A percentile compares a stretch with the other conserved stretches of the same genome.
Conservation (phyloP, 1,284 basidiomycete species). For the Marasmius sp. region DNA sequence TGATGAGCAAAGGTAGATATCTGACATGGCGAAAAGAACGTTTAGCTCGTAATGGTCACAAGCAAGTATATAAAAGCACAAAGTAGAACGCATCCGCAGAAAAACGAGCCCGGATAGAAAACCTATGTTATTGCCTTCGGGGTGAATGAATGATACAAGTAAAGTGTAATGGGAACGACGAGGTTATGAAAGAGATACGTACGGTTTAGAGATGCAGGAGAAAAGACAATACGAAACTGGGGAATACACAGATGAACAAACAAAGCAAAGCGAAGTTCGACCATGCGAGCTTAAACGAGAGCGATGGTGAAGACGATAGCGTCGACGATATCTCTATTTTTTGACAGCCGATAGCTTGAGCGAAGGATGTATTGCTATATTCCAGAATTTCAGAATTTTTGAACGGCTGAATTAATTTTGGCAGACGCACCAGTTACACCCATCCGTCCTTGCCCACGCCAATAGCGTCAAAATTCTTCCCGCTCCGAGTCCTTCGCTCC, state of each 20-base stretch:
- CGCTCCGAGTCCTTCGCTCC: constrained; percentile 72
- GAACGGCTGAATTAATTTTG: constrained; percentile 17
- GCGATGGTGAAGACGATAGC: constrained; percentile 3
- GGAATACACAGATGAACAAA: constrained; percentile 6
- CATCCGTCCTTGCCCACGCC: constrained; percentile 52
- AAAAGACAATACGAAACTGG: background rate
- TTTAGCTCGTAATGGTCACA: background rate
- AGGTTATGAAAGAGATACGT: background rate
- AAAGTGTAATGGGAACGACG: background rate
- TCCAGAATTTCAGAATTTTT: constrained; percentile 33
- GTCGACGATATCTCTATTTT: constrained; percentile 1
- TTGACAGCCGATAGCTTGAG: background rate
- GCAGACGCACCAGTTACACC: constrained; percentile 36
- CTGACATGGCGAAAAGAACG: background rate
- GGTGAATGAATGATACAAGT: background rate
- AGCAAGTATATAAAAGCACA: background rate
- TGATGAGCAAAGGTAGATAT: background rate
- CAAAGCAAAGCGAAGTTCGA: constrained; percentile 10
- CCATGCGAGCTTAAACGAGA: background rate
- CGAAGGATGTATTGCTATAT: constrained; percentile 14
- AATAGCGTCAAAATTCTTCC: constrained; percentile 79
- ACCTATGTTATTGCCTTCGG: constrained; percentile 38
- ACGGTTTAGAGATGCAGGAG: background rate
- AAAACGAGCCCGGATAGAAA: constrained; percentile 34
- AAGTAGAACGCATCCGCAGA: constrained; percentile 24